Percentiles rank a stretch among this genome's conserved stretches.
Evolutionary conservation across 2,329 filamentous ascomycete genomes (phyloP).

Genomic region (Xenoacremonium recifei): DNA sequence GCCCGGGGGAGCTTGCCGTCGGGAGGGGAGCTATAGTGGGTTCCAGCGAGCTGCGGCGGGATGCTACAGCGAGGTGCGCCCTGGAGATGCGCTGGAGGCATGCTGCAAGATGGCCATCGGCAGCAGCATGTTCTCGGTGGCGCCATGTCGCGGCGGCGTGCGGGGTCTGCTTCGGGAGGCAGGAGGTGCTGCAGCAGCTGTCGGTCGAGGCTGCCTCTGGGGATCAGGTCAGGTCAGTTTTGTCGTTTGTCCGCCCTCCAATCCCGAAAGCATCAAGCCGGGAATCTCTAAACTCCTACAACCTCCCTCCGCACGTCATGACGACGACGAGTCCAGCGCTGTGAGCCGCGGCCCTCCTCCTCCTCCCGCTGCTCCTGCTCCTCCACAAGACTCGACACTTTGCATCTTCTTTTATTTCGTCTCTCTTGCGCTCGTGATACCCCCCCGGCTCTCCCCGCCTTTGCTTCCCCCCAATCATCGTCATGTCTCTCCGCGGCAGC

Average conservation of each 20-base stretch:
- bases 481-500: conserved; percentile 49
- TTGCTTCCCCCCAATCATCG: conserved; percentile 6
- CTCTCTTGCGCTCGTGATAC: conserved; percentile 3
- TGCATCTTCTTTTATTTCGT: background rate
- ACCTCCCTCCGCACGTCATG: background rate
- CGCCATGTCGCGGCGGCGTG: background rate
- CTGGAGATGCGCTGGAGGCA: too few species aligned
- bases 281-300: too few species aligned
- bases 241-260: too few species aligned
- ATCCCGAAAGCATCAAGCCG: too few species aligned
- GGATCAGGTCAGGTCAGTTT: too few species aligned
- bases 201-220: too few species aligned
- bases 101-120: too few species aligned
- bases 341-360: too few species aligned
- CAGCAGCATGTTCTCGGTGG: too few species aligned
- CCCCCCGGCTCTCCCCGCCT: background rate
- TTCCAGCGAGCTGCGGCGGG: background rate
- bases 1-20: background rate
- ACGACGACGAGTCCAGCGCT: too few species aligned
- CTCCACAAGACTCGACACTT: background rate
- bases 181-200: too few species aligned
- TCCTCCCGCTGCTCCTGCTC: too few species aligned
- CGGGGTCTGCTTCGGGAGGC: background rate
- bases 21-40: background rate
- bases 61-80: background rate